These are phyloP conservation scores for Keithomyces neogunnii DNA, from an alignment of 2,329 filamentous ascomycete genomes.

Conservation along the genomic window DNA sequence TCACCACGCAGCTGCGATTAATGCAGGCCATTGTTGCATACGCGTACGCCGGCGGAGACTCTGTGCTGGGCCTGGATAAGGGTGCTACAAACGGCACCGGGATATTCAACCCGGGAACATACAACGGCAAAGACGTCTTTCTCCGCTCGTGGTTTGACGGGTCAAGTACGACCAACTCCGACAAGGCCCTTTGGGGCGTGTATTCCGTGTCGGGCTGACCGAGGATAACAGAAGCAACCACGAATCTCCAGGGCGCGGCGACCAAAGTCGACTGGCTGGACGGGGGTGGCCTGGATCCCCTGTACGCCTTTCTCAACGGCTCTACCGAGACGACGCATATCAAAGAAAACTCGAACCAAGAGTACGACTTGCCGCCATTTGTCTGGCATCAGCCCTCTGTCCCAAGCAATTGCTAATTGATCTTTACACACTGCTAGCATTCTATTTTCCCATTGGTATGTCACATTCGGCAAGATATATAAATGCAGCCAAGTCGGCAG, in stretches of 20 bases:
- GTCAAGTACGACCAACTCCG: conserved; percentile 11
- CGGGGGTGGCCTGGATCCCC: conserved; percentile 18
- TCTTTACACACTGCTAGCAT: conserved; percentile 10
- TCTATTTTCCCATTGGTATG: conserved; percentile 21
- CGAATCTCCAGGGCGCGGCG: conserved; percentile 19
- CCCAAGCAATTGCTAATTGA: background rate
- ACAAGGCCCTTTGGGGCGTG: background rate
- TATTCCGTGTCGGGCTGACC: background rate
- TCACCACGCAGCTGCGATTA: conserved; percentile 16
- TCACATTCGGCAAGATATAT: conserved; percentile 19
- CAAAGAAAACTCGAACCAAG: conserved; percentile 18
- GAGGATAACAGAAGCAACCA: conserved; percentile 12
- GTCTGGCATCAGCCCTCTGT: background rate
- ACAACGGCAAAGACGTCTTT: conserved; percentile 13
- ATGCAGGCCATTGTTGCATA: conserved; percentile 20
- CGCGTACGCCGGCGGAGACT: conserved; percentile 18
- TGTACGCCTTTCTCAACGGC: conserved; percentile 17
- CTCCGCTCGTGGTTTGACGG: conserved; percentile 23
- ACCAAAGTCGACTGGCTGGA: conserved; percentile 21
- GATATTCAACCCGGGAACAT: conserved; percentile 19
- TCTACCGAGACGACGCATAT: conserved; percentile 13
- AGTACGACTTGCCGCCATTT: conserved; percentile 11
- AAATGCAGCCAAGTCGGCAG: conserved; percentile 15
- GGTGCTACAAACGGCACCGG: conserved; percentile 13
- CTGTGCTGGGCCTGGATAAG: conserved; percentile 8